phyloP scores from a whole-genome alignment of 345 rosid genomes.

The Ricinus communis region DNA sequence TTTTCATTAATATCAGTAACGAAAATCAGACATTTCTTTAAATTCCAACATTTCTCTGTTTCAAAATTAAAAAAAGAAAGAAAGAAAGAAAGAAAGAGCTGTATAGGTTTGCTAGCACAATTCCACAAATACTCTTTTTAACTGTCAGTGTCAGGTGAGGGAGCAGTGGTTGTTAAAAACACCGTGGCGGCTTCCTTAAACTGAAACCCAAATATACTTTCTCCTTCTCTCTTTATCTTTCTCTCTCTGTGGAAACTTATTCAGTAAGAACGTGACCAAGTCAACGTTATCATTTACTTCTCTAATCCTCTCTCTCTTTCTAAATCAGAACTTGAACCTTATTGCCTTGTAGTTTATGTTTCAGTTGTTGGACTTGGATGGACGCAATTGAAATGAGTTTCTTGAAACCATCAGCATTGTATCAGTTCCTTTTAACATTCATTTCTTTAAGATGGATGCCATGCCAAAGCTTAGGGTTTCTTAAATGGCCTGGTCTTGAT shows the following conservation, averaged over 20 bases:
- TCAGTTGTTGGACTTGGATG: neutral
- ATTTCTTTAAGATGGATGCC: conserved; percentile 41
- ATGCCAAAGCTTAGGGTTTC: conserved; percentile 45
- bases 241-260: conserved; percentile 21
- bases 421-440: conserved; percentile 15
- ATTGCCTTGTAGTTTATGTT: neutral
- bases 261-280: conserved; percentile 10
- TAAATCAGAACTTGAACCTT: neutral
- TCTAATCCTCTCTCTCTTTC: neutral
- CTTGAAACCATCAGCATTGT: conserved; percentile 36
- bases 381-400: conserved; percentile 31
- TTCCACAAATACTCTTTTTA: no score
- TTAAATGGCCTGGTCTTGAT: conserved; percentile 44
- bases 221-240: no score
- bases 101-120: no score
- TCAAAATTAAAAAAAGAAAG: no score
- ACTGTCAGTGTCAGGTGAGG: no score
- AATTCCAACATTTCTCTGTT: no score
- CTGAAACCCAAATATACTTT: neutral
- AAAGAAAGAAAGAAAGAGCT: no score
- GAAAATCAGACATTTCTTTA: no score
- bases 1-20: no score
- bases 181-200: neutral
- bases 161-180: neutral
- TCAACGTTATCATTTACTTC: neutral